Base-by-base conservation (phyloP, 345 rosid species). In the Stellera chamaejasme region DNA sequence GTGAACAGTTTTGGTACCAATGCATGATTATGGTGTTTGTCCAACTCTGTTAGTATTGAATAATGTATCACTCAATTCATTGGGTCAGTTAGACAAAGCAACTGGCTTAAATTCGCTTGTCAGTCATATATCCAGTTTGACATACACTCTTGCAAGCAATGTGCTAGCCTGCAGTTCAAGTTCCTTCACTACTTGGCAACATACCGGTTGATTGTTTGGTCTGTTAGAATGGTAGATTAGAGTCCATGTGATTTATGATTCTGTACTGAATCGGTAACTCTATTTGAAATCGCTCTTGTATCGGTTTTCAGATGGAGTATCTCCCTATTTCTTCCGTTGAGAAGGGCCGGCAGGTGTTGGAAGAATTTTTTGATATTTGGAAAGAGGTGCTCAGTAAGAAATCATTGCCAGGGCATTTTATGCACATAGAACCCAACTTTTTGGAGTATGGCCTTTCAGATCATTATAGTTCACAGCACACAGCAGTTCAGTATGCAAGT, bases 281-380 rank as follows among this genome's bases (percentile, higher is more conserved):
- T 46, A 45, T 60, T 59, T 14, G 11, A 67, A 48, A 19, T 44
- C 67, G 56, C 19, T 59, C 39, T 39, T 62, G 39, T 8, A 32
- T 60, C 48, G 45, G 36, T 56, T 70, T 79, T 71, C 66, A 89
- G 97, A 82, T 89, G 65, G 96, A 89, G 78, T 93, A 93, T 72
- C 88, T 89, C 58, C 92, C 96, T 1, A 68, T 85, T 54, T 89
- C 92, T 41, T 93, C 95, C 13, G 66, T 89, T 50, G 96, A 89
- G 56, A 87, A 79, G 67, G 70, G 88, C 11, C 73, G 72, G 55
- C 83, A 63, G 74, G 62, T 89, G 52, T 75, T 93, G 87, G 92
- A 82, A 55, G 97, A 84, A 58, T 93, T 93, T 16, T 11, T 83
- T 42, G 85, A 87, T 44, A 84, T 87, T 67, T 89, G 97, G 96